These are phyloP conservation scores for Geotrichum bryndzae DNA, from an alignment of 1,139 yeast genomes.

Conservation along the genomic window DNA sequence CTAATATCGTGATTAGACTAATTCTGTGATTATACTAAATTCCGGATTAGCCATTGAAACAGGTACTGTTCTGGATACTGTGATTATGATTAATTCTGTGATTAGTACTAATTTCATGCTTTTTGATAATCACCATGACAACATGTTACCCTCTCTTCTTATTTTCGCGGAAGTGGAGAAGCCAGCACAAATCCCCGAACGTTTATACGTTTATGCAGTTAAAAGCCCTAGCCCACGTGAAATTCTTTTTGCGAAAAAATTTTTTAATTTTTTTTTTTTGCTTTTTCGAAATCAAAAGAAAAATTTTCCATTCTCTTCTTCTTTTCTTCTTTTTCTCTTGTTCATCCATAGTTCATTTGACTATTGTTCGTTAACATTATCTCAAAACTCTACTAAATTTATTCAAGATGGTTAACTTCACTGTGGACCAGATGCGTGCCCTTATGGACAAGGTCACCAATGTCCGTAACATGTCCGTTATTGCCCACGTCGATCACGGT, in stretches of 20 bases:
- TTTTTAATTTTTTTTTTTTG: background rate
- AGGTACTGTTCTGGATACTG: background rate
- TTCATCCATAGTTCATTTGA: background rate
- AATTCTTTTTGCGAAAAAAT: background rate
- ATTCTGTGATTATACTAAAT: background rate
- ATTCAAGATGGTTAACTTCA: constrained; percentile 32
- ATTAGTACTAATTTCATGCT: background rate
- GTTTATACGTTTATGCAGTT: background rate
- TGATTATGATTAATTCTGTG: background rate
- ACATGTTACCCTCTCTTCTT: background rate
- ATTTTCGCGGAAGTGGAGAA: background rate
- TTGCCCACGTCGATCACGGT: constrained; percentile 99
- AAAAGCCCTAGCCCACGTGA: background rate
- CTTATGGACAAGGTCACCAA: constrained; percentile 98
- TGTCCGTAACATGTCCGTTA: constrained; percentile 99
- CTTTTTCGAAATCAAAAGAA: background rate
- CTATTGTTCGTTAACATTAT: background rate
- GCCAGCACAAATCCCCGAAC: background rate
- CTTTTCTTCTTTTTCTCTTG: constrained; percentile 1
- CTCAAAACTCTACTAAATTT: constrained; percentile 5
- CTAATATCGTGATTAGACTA: background rate
- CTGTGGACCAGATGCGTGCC: constrained; percentile 77
- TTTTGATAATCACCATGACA: background rate
- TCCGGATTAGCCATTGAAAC: background rate
- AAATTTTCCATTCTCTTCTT: background rate